Evolutionary conservation across 2,329 filamentous ascomycete species (phyloP), one percentile per base, ranked within the genome.

Genomic region (Cordyceps sp.): DNA sequence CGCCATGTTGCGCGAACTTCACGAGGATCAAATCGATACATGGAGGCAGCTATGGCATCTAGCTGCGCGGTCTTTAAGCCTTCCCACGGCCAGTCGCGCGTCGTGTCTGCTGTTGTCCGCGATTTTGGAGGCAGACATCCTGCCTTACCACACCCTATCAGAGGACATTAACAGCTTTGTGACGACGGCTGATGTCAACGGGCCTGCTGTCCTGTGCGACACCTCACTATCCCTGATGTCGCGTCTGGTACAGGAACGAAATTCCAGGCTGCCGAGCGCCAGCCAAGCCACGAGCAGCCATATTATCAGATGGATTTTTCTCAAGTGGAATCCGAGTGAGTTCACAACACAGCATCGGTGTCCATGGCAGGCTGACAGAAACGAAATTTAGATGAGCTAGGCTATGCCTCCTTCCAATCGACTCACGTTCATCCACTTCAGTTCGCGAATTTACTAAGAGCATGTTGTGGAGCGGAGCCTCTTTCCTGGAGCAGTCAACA

Each of bases 31-130:
- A 23, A 16, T 30, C 26, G 51, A 53, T 2, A 53, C 59, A 19
- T 94, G 85, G 84, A 63, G 67, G 35, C 72, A 80, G 36, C 53
- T 76, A 14, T 93, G 85, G 82, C 78, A 84, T 41, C 58, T 81
- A 8, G 73, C 79, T 19, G 66, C 69, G 28, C 71, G 84, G 36
- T 73, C 73, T 23, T 61, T 92, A 34, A 78, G 75, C 36, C 73
- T 81, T 31, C 62, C 76, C 16, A 63, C 64, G 2, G 79, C 73
- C 4, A 86, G 80, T 39, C 75, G 90, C 40, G 73, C 82, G 27
- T 81, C 86, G 10, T 85, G 79, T 49, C 66, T 78, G 43, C 52
- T 90, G 4, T 62, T 94, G 41, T 64, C 75, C 37, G 60, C 70
- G 7, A 68, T 94, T 26, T 51, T 93, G 4, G 64, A 69, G 33